phyloP scores from a whole-genome alignment of 2,329 filamentous ascomycete genomes.

The Chalaropsis thielavioides region DNA sequence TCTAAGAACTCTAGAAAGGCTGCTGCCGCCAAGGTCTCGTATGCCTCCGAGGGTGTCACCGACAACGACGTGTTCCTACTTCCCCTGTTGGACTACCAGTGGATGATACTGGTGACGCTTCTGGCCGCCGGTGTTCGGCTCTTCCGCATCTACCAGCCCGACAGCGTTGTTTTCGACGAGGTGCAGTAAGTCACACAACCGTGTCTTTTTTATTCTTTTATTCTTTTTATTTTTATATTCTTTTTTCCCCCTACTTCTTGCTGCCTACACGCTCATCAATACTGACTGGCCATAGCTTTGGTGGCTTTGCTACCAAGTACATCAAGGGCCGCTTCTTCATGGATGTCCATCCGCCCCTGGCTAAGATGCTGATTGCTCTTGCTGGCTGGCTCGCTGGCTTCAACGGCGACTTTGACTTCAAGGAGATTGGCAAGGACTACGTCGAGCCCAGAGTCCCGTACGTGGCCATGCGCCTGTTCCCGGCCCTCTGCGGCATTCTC shows the following conservation, averaged over 20 bases:
- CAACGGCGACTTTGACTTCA: constrained; percentile 93
- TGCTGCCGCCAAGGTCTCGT: constrained; percentile 31
- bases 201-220: background rate
- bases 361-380: constrained; percentile 90
- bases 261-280: background rate
- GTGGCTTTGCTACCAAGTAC: constrained; percentile 95
- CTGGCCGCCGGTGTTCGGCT: constrained; percentile 68
- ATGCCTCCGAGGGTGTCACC: constrained; percentile 63
- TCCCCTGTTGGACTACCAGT: constrained; percentile 67
- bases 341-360: constrained; percentile 97
- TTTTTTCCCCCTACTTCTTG: constrained; percentile 4
- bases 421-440: constrained; percentile 98
- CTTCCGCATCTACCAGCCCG: constrained; percentile 91
- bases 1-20: constrained; percentile 8
- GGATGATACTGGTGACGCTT: constrained; percentile 57
- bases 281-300: constrained; percentile 49
- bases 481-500: constrained; percentile 75
- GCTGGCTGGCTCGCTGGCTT: constrained; percentile 92
- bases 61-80: constrained; percentile 90
- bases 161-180: constrained; percentile 96
- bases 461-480: constrained; percentile 90
- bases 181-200: constrained; percentile 64
- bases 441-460: constrained; percentile 89
- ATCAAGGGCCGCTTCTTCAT: constrained; percentile 99
- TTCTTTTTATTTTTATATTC: too few species aligned